Evolutionary conservation across 495 filamentous ascomycete species (phyloP), one percentile per base, ranked within the genome.

Genomic region (Aspergillus nanangensis): DNA sequence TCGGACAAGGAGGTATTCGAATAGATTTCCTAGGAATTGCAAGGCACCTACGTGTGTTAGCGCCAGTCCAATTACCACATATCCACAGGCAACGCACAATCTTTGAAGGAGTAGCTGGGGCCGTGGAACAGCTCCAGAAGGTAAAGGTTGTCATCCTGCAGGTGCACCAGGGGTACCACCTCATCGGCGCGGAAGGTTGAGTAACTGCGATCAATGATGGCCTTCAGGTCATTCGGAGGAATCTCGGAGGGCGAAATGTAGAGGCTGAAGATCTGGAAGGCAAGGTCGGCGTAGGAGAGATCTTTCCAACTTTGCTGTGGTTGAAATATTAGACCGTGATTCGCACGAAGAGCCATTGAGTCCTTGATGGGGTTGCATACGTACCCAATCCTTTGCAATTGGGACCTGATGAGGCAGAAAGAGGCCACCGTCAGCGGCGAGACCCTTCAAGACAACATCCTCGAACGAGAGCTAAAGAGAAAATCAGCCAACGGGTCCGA

Each of bases 121-220:
- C 93, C 93, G 61, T 97, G 92, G 77, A 96, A 98, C 9, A 98
- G 82, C 66, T 98, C 93, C 9, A 97, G 81, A 9, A 97, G 67
- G 60, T 95, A 76, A 8, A 96, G 62, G 59, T 88, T 81, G 52
- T 80, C 77, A 45, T 85, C 67, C 42, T 85, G 66, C 21, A 95
- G 75, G 8, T 82, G 74, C 31, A 87, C 76, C 10, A 88, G 58
- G 0, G 93, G 92, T 2, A 87, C 86, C 32, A 85, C 76, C 11
- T 92, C 79, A 9, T 76, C 62, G 31, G 78, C 71, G 24, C 91
- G 85, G 76, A 98, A 98, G 14, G 88, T 92, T 5, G 85, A 80
- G 61, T 97, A 98, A 46, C 81, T 87, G 21, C 78, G 75, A 38
- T 80, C 60, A 53, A 96, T 85, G 51, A 98, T 92, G 41, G 69